Evolutionary conservation across 1,139 yeast species (phyloP), one percentile per base, ranked within the genome.

Genomic region (Debaryomycetaceae sp.): DNA sequence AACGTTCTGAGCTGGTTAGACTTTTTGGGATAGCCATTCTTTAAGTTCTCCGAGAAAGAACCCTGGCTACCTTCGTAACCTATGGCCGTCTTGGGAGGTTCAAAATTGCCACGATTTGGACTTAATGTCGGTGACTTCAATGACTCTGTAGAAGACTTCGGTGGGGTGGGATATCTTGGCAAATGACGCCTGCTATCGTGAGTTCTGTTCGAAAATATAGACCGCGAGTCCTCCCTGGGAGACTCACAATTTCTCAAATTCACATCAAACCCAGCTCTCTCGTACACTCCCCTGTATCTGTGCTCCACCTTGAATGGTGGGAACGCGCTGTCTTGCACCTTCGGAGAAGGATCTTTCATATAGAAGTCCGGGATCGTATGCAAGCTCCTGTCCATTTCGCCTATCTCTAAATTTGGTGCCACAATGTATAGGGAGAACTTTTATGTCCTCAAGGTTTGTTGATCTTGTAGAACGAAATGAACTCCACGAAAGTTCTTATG

Each of bases 251-350:
- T 53, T 6, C 46, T 58, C 46, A 58, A 55, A 50, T 69, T 69
- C 33, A 80, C 78, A 39, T 81, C 86, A 52, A 82, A 82, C 0
- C 87, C 87, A 0, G 87, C 87, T 52, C 86, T 62, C 59, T 82
- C 87, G 51, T 81, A 76, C 5, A 81, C 87, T 1, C 85, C 83
- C 52, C 70, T 71, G 58, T 80, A 81, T 36, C 79, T 65, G 42
- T 75, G 80, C 39, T 76, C 76, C 1, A 77, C 69, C 49, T 78
- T 80, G 52, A 82, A 65, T 0, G 82, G 78, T n/a, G 87, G 87
- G 52, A 82, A 82, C 1, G 87, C 75, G 33, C 75, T 65, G 45
- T 70, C 72, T 46, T 62, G 62, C 38, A 65, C 54, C 46, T 63
- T 56, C 34, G 69, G 66, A 2, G 71, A 58, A 11, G 63, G 62